A percentile compares a stretch with the other conserved stretches of the same genome.
Evolutionary conservation across 129 eudicot genomes (phyloP).

Genomic region (Heracleum sosnowskyi): DNA sequence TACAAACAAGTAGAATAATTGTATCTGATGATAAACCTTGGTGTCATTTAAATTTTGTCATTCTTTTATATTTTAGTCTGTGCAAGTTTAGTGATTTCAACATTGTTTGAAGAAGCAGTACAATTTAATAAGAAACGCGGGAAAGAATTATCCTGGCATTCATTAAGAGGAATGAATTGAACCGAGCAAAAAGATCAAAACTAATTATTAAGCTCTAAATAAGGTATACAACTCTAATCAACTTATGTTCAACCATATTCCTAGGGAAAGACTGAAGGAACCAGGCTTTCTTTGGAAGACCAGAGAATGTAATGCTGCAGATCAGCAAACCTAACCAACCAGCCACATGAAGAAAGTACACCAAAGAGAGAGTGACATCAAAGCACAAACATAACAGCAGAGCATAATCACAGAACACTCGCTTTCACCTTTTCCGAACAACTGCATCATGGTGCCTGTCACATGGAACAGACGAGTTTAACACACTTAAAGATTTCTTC

Average conservation of each 20-base stretch:
- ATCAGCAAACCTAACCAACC: background rate
- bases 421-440: slow-evolving; percentile 55
- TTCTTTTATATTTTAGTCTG: background rate
- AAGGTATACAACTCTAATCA: background rate
- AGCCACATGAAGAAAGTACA: slow-evolving; percentile 11
- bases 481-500: background rate
- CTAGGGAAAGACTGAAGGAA: too few relatives aligned
- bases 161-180: background rate
- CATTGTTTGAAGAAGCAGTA: background rate
- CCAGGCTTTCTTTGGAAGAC: background rate
- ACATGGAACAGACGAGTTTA: background rate
- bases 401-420: slow-evolving; percentile 69
- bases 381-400: slow-evolving; percentile 47
- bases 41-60: background rate
- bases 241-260: background rate
- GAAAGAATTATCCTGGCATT: too few relatives aligned
- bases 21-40: background rate
- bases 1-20: background rate
- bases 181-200: background rate
- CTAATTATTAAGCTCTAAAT: background rate
- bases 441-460: slow-evolving; percentile 54
- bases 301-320: background rate
- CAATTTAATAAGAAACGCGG: too few relatives aligned
- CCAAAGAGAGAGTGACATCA: slow-evolving; percentile 37
- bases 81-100: background rate